Conservation (phyloP, 2,329 filamentous ascomycete genomes). For the Nothophoma quercina region DNA sequence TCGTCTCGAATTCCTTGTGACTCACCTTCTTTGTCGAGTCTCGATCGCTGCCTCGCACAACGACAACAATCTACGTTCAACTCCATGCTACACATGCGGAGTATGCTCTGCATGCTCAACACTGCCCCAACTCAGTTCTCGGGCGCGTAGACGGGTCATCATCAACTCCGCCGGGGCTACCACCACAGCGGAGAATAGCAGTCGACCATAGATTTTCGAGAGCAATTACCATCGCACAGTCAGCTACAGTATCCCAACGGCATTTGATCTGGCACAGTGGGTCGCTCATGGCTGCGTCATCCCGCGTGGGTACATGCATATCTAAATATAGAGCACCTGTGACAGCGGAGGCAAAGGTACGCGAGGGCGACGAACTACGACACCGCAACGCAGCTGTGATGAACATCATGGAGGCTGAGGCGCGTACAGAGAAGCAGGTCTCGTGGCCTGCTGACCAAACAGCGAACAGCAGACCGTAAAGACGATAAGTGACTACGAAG, state of each 20-base stretch:
- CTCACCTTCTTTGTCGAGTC: too few relatives aligned
- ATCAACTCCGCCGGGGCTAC: background rate
- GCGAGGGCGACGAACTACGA: conserved; percentile 10
- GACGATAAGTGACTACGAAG: conserved; percentile 17
- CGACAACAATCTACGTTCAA: too few relatives aligned
- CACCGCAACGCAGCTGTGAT: conserved; percentile 5
- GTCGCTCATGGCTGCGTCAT: conserved; percentile 14
- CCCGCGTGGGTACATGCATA: conserved; percentile 10
- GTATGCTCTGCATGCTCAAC: too few relatives aligned
- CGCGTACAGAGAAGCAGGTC: conserved; percentile 12
- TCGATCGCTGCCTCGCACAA: too few relatives aligned
- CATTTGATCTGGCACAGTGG: conserved; percentile 12
- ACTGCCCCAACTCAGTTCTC: background rate
- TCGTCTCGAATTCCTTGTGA: too few relatives aligned
- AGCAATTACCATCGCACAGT: background rate
- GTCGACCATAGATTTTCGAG: background rate
- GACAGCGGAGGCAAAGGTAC: conserved; percentile 16
- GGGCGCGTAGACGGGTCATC: conserved; percentile 7
- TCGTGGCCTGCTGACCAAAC: conserved; percentile 1
- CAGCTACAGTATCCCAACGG: background rate
- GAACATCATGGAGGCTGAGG: conserved; percentile 12
- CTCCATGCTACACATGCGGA: too few relatives aligned
- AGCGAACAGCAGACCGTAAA: background rate
- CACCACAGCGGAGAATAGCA: background rate
- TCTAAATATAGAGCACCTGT: conserved; percentile 16